Evolutionary conservation across 2,329 filamentous ascomycete genomes (phyloP).

Genomic region (Helotiales sp.): DNA sequence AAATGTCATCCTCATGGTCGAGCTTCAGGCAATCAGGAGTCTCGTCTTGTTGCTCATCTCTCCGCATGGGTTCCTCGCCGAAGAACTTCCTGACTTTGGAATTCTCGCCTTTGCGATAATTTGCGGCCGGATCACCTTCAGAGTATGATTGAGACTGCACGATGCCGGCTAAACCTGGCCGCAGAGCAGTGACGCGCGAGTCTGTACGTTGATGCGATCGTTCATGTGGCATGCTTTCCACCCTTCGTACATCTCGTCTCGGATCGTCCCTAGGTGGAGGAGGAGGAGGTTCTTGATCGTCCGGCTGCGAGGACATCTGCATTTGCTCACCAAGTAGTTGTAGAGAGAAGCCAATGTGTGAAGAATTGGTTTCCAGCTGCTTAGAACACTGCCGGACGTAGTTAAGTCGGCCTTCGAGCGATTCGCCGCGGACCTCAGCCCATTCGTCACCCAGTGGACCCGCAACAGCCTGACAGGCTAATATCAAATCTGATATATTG

Average conservation of each 20-base stretch:
- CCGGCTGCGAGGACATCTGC: conserved; percentile 55
- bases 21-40: conserved; percentile 82
- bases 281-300: conserved; percentile 46
- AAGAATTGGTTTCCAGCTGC: conserved; percentile 84
- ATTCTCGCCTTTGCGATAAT: conserved; percentile 63
- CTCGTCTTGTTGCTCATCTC: conserved; percentile 60
- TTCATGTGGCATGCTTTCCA: conserved; percentile 61
- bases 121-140: conserved; percentile 54
- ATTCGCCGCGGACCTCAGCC: conserved; percentile 89
- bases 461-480: conserved; percentile 89
- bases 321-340: conserved; percentile 86
- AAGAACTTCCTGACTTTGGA: conserved; percentile 71
- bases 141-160: conserved; percentile 63
- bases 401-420: conserved; percentile 83
- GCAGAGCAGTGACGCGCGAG: conserved; percentile 48
- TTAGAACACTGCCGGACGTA: conserved; percentile 78
- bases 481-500: conserved; percentile 84
- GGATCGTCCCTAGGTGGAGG: conserved; percentile 41
- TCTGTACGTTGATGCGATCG: conserved; percentile 61
- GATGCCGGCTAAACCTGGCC: conserved; percentile 39
- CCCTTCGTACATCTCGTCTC: conserved; percentile 59
- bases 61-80: conserved; percentile 60
- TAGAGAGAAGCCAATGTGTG: conserved; percentile 85
- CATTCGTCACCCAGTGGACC: conserved; percentile 93
- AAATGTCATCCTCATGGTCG: conserved; percentile 86